These are phyloP conservation scores for Talaromyces wortmannii DNA, from an alignment of 495 filamentous ascomycete species.

Conservation along the genomic window DNA sequence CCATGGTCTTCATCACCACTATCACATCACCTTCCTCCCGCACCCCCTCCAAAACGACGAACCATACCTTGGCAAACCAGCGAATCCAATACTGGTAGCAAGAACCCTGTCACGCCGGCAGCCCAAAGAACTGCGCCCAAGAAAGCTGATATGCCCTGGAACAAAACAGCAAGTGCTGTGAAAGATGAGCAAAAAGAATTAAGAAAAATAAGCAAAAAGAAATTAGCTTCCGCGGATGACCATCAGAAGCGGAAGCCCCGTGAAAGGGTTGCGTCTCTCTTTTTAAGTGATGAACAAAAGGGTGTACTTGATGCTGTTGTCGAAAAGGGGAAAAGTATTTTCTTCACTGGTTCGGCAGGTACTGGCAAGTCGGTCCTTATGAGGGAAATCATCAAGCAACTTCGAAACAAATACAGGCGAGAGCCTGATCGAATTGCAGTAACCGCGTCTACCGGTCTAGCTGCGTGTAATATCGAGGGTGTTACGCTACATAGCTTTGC, in stretches of 20 bases:
- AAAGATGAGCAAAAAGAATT: constrained; percentile 77
- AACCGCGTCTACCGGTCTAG: constrained; percentile 91
- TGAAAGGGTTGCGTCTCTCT: constrained; percentile 49
- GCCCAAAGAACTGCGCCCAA: constrained; percentile 33
- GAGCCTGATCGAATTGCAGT: constrained; percentile 83
- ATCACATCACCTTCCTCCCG: constrained; percentile 39
- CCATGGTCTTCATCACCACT: constrained; percentile 61
- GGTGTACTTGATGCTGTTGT: constrained; percentile 77
- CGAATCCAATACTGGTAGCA: constrained; percentile 22
- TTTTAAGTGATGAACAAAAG: constrained; percentile 78
- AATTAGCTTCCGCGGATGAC: constrained; percentile 29
- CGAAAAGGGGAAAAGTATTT: constrained; percentile 74
- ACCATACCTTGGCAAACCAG: constrained; percentile 47
- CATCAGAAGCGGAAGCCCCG: constrained; percentile 26
- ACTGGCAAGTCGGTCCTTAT: constrained; percentile 97
- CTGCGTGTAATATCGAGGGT: constrained; percentile 93
- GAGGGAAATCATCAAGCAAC: constrained; percentile 74
- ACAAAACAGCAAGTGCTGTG: constrained; percentile 71
- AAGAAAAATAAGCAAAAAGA: constrained; percentile 54
- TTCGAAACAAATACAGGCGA: constrained; percentile 65
- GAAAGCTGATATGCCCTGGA: constrained; percentile 55
- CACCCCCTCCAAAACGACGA: constrained; percentile 40
- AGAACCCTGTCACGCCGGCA: constrained; percentile 24
- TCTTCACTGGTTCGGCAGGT: constrained; percentile 96
- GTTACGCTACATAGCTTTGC: constrained; percentile 94